phyloP scores from a whole-genome alignment of 2,329 filamentous ascomycete species.

The Ophiosphaerella herpotricha region DNA sequence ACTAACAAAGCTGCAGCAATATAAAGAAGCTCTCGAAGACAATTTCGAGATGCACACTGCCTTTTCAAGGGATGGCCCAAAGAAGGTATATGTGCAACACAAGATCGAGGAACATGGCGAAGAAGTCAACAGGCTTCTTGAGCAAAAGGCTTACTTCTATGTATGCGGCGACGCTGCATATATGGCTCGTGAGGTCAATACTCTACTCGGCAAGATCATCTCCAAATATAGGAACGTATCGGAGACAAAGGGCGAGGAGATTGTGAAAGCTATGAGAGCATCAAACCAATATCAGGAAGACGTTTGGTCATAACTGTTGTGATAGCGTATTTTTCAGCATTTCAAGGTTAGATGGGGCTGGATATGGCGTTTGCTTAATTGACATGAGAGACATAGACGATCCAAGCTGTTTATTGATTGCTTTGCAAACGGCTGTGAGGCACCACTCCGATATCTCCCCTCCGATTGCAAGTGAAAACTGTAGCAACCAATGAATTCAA shows the following conservation, averaged over 20 bases:
- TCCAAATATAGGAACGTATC: slow-evolving; percentile 80
- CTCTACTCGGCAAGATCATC: slow-evolving; percentile 84
- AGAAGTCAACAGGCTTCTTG: slow-evolving; percentile 84
- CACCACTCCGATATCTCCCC: slow-evolving; percentile 5
- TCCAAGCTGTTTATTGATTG: background rate
- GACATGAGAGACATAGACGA: slow-evolving; percentile 7
- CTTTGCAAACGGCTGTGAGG: too few species aligned
- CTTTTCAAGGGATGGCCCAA: slow-evolving; percentile 84
- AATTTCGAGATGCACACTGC: slow-evolving; percentile 89
- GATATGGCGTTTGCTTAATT: slow-evolving; percentile 24
- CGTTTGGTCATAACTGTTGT: slow-evolving; percentile 62
- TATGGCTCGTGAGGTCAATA: slow-evolving; percentile 94
- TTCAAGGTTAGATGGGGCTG: slow-evolving; percentile 31
- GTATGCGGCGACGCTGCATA: slow-evolving; percentile 97
- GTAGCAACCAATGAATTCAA: background rate
- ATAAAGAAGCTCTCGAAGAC: slow-evolving; percentile 81
- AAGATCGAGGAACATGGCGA: slow-evolving; percentile 80
- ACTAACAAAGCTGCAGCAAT: slow-evolving; percentile 62
- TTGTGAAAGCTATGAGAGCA: slow-evolving; percentile 95
- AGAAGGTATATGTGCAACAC: slow-evolving; percentile 98
- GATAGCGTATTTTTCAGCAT: slow-evolving; percentile 25
- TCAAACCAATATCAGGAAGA: slow-evolving; percentile 94
- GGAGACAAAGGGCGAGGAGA: slow-evolving; percentile 88
- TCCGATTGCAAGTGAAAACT: slow-evolving; percentile 12
- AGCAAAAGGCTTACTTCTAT: slow-evolving; percentile 91